Evolutionary conservation across 2,329 filamentous ascomycete genomes (phyloP).

Genomic region (Sclerotinia sclerotiorum): DNA sequence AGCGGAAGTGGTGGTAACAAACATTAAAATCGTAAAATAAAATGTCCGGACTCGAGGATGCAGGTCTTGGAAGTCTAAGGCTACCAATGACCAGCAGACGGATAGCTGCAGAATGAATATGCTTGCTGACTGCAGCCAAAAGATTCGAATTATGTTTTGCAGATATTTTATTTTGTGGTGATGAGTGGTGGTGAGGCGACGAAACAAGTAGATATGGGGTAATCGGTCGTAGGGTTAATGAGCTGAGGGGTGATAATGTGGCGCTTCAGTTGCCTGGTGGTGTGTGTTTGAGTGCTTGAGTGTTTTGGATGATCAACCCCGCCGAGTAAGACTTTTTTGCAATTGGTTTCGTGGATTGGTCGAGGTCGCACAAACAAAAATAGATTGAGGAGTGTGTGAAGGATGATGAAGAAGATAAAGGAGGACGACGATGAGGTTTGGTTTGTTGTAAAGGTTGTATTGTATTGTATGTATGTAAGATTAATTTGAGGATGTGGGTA

Average conservation of each 20-base stretch:
- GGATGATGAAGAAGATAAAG: background rate
- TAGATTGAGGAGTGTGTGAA: background rate
- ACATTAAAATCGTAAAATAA: constrained; percentile 9
- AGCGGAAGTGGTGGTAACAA: constrained; percentile 1
- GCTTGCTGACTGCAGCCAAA: constrained; percentile 14
- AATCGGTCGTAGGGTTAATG: constrained; percentile 4
- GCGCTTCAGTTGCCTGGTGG: constrained; percentile 16
- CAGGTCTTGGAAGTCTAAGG: constrained; percentile 16
- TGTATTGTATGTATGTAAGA: background rate
- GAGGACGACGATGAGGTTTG: background rate
- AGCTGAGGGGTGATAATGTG: constrained; percentile 16
- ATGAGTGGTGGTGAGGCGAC: constrained; percentile 1
- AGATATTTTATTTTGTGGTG: constrained; percentile 1
- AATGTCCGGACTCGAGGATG: background rate
- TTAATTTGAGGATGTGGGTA: background rate
- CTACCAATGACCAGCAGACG: constrained; percentile 18
- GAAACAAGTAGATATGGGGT: background rate
- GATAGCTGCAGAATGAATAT: constrained; percentile 15
- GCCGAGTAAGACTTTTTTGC: constrained; percentile 1
- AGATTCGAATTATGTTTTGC: constrained; percentile 9
- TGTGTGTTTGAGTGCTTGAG: background rate
- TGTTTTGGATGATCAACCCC: constrained; percentile 12
- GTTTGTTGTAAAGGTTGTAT: background rate
- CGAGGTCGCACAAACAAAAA: background rate
- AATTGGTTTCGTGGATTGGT: background rate